phyloP scores from a whole-genome alignment of 371 early-diverging fungal genomes.

The Chytridiales sp. region DNA sequence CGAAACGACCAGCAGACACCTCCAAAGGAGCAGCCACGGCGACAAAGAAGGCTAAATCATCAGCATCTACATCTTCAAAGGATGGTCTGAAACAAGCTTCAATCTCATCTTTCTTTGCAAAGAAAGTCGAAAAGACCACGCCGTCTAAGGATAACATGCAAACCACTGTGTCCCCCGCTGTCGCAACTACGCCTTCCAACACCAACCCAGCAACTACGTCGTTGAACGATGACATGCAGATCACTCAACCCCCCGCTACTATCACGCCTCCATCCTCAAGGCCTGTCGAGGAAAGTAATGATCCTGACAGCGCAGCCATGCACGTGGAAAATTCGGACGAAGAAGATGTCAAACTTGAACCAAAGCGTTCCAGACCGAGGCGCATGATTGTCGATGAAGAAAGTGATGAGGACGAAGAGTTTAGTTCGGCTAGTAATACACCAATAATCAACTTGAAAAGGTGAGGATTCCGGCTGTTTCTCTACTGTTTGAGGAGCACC shows the following conservation, averaged over 20 bases:
- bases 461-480: too few species aligned
- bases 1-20: too few species aligned
- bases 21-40: too few species aligned
- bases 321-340: neutral
- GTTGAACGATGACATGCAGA: neutral
- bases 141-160: neutral
- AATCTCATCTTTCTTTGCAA: constrained; percentile 34
- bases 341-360: neutral
- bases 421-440: too few species aligned
- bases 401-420: neutral
- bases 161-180: neutral
- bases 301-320: too few species aligned
- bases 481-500: too few species aligned
- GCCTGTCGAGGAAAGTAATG: too few species aligned
- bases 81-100: constrained; percentile 36
- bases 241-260: neutral
- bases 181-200: neutral
- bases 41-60: too few species aligned
- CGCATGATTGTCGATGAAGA: constrained; percentile 6
- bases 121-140: constrained; percentile 11
- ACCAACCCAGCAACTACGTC: neutral
- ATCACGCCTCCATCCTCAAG: too few species aligned
- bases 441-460: too few species aligned
- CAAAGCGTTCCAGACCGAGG: neutral
- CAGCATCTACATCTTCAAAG: too few species aligned